Base-by-base conservation (phyloP, 2,329 filamentous ascomycete species). In the Bipolaris oryzae region DNA sequence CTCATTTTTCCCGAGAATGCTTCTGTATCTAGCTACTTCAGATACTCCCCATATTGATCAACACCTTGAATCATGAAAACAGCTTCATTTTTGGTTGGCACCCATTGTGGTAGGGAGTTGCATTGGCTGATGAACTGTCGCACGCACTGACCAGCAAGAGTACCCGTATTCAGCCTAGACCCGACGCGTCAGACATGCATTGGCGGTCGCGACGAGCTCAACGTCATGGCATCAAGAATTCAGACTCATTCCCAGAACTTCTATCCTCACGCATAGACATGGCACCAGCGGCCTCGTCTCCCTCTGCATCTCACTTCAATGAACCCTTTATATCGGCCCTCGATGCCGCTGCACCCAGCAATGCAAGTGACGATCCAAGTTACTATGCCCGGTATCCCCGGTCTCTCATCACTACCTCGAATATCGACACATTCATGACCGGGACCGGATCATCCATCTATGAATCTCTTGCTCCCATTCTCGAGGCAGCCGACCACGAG, bases 401-500 rank as follows among this genome's bases (percentile, higher is more conserved):
- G 10, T 69, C 67, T 3, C 63, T 79, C 3, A 62, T 75, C 25
- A 76, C 71, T 7, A 69, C 66, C 1, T 75, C 77, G 1, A 69
- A 67, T 7, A 58, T 78, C 5, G 68, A 74, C 42, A 67, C 64
- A 2, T 72, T 82, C 47, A 61, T 66, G n/a, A 76, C 79, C 5
- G 80, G 80, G 10, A 81, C 79, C 1, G 81, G 80, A 41, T 74
- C 74, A 18, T 64, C 71, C 7, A 76, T 83, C 49, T 81, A 76
- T 67, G 45, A 65, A 2, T 68, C 73, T 3, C 78, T 92, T 6
- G 76, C 88, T 0, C 85, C 89, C 1, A 84, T 86, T 7, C 82
- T 93, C 3, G 76, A 84, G 4, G 71, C 77, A 0, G 87, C 90
- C 2, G 78, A 82, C 34, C 76, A 81, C 45, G 90, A 92, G 66